Base-by-base conservation (phyloP, 345 rosid species). In the Diplotaxis tenuifolia region DNA sequence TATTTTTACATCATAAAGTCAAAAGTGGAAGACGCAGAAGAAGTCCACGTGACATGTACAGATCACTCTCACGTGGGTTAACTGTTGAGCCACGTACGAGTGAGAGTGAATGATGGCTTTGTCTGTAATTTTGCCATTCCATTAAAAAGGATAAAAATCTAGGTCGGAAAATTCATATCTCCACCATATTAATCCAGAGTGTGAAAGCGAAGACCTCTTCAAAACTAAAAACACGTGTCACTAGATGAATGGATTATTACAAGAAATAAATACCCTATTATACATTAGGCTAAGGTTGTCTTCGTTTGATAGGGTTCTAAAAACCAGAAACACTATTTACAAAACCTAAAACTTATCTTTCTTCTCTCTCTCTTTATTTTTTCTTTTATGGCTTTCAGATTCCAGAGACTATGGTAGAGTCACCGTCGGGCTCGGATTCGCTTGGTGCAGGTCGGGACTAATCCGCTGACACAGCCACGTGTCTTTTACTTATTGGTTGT, bases 361-460 rank as follows among this genome's bases (percentile, higher is more conserved):
- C n/a, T 27, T 63, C 52, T 62, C 4, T 53, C 29, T 45, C n/a
- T n/a, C n/a, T n/a, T n/a, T n/a, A n/a, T n/a, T n/a, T n/a, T n/a
- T n/a, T n/a, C n/a, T n/a, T n/a, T n/a, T n/a, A n/a, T n/a, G 34
- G 21, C 15, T 53, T 53, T 53, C 28, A 53, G 28, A 53, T 53
- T n/a, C n/a, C n/a, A n/a, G n/a, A n/a, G n/a, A n/a, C n/a, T n/a
- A n/a, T n/a, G n/a, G n/a, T n/a, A n/a, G n/a, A n/a, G n/a, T n/a
- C 75, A 82, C 88, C 83, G 89, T 84, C 92, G 88, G 89, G 78
- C 87, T 91, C 98, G 85, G 84, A 89, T 85, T 94, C 97, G 98
- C 98, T 94, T 94, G 98, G 98, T 93, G 98, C 97, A 93, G 97
- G 97, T 93, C 98, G 98, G 98, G 98, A 84, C 96, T 78, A 73